Base-by-base conservation (phyloP, 2,329 filamentous ascomycete species). In the Xylariaceae sp. region DNA sequence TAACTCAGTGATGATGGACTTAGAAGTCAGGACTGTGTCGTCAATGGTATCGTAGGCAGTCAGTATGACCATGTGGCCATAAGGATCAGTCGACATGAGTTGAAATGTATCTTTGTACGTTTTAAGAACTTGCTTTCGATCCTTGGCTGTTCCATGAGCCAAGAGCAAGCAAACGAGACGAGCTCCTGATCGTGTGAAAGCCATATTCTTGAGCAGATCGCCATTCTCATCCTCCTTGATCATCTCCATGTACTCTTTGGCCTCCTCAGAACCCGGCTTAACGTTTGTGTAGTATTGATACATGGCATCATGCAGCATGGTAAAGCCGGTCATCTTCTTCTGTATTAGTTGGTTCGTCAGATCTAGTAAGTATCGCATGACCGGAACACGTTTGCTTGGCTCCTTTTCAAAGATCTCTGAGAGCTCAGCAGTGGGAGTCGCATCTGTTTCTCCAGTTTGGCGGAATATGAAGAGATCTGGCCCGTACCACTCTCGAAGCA, bases 281-380 rank as follows among this genome's bases (percentile, higher is more conserved):
- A 84, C 82, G 59, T 86, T 92, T 42, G 89, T 71, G 69, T 92
- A 96, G 68, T 96, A 98, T 65, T 98, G 92, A 48, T 96, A 75
- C 91, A 98, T 95, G 40, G 93, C 93, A 61, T 97, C 93, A 67
- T 98, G 94, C 17, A 98, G 80, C 79, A 98, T 94, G 2, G 92
- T 97, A 69, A 98, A 97, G 8, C 89, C 92, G 1, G 89, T 94
- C 70, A 93, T 84, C 70, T 93, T 93, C 79, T 98, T 98, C 69
- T 98, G 91, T 38, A 97, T 79, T 34, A 98, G 79, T 51, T 86
- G 82, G 68, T 96, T 95, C 73, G 95, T 93, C 70, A 95, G 80
- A 55, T 88, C 86, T 54, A 85, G 78, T 44, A 97, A 74, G 62
- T 87, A 86, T 63, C 85, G 85, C 83, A 97, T 87, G 54, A 96